These are phyloP conservation scores for Salix purpurea DNA, from an alignment of 345 rosid species.

Conservation along the genomic window DNA sequence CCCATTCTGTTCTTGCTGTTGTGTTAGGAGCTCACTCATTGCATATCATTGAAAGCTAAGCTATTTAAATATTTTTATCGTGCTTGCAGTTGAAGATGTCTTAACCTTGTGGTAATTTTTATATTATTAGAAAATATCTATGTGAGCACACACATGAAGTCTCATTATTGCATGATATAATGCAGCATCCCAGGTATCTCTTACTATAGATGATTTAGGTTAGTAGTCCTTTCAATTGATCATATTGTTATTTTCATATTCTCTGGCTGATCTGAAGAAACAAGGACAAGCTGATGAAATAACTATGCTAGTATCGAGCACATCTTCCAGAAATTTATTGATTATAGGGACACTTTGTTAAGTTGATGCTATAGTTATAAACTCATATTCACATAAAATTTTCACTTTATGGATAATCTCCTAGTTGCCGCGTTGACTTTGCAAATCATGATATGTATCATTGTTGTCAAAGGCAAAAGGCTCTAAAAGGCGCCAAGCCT, in stretches of 20 bases:
- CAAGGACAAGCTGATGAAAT: not conserved
- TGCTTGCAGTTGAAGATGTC: constrained; percentile 3
- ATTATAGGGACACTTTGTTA: not conserved
- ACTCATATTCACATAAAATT: not conserved
- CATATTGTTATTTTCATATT: not conserved
- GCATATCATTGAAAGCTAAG: constrained; percentile 6
- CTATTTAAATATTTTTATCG: not conserved
- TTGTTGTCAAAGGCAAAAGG: too few species aligned
- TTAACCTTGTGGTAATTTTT: constrained; percentile 5
- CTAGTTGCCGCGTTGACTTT: not conserved
- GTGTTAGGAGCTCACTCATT: not conserved
- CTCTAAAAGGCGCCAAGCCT: too few species aligned
- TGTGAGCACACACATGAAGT: not conserved
- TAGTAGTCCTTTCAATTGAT: not conserved
- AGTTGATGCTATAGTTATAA: not conserved
- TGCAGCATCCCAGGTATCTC: not conserved
- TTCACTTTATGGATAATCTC: not conserved
- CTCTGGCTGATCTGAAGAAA: not conserved
- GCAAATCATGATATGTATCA: not conserved
- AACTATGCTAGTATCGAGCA: not conserved
- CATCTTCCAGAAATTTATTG: not conserved
- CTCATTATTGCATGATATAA: not conserved
- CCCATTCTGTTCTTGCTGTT: constrained; percentile 3
- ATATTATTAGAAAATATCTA: not conserved
- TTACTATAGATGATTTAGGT: not conserved